A percentile compares a stretch with the other conserved stretches of the same genome.
Evolutionary conservation across 192 early-diverging fungal genomes (phyloP).

Genomic region (Coemansia sp.): DNA sequence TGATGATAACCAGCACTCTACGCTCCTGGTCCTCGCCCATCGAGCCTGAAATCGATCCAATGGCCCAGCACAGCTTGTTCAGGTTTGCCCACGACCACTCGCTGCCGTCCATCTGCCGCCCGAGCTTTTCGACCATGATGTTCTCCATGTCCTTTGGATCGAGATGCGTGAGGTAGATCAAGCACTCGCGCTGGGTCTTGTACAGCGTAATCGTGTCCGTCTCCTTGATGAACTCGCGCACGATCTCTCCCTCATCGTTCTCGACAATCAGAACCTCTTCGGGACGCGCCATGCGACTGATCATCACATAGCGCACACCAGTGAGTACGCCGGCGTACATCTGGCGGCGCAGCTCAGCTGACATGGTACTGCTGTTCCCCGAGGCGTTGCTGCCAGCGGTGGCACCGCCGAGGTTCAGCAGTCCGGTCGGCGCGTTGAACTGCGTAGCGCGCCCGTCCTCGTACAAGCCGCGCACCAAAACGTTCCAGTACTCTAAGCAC

Average conservation of each 20-base stretch:
- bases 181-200: conserved; percentile 96
- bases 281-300: conserved; percentile 97
- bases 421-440: conserved; percentile 26
- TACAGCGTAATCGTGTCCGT: conserved; percentile 97
- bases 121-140: conserved; percentile 94
- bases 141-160: conserved; percentile 80
- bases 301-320: conserved; percentile 91
- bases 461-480: conserved; percentile 83
- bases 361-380: conserved; percentile 14
- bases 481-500: conserved; percentile 96
- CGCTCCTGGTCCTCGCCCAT: conserved; percentile 98
- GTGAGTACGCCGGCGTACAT: conserved; percentile 84
- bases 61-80: conserved; percentile 98
- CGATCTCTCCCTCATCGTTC: conserved; percentile 99
- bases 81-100: conserved; percentile 99
- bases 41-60: conserved; percentile 96
- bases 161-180: conserved; percentile 97
- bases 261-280: conserved; percentile 98
- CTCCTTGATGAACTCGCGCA: conserved; percentile 95
- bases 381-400: conserved; percentile 21
- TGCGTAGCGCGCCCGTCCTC: conserved; percentile 67
- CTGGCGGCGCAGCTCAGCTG: conserved; percentile 62
- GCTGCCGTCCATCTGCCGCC: conserved; percentile 89
- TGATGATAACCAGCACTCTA: conserved; percentile 94
- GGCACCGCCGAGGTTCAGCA: conserved; percentile 39